Conservation (phyloP, 2,329 filamentous ascomycete genomes). For the Neospermospora avenae region DNA sequence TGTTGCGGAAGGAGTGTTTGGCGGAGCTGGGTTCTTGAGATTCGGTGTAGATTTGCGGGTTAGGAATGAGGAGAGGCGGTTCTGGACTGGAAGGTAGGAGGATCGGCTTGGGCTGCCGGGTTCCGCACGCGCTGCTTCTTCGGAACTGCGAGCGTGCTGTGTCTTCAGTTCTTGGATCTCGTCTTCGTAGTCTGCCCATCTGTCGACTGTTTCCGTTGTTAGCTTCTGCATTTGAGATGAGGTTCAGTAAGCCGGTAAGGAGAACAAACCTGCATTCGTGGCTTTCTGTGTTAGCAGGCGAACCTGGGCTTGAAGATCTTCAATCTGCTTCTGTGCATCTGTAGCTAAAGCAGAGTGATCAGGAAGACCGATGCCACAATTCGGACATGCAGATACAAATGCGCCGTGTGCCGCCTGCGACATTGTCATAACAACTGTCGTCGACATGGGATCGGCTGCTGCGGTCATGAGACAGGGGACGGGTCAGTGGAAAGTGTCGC, state of each 20-base stretch:
- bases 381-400: conserved; percentile 28
- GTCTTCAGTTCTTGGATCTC: conserved; percentile 61
- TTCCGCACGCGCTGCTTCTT: conserved; percentile 23
- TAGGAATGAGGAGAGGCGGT: conserved; percentile 44
- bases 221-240: background rate
- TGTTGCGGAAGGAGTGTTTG: conserved; percentile 29
- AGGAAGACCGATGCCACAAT: conserved; percentile 32
- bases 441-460: conserved; percentile 28
- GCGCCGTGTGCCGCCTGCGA: conserved; percentile 19
- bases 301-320: conserved; percentile 69
- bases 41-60: conserved; percentile 47
- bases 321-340: conserved; percentile 56
- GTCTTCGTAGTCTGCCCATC: conserved; percentile 77
- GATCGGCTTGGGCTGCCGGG: conserved; percentile 22
- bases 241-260: background rate
- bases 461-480: conserved; percentile 10
- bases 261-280: conserved; percentile 53
- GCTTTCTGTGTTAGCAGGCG: conserved; percentile 68
- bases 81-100: conserved; percentile 33
- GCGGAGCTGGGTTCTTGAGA: conserved; percentile 30
- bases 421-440: conserved; percentile 34
- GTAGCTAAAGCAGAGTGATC: conserved; percentile 24
- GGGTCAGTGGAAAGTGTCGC: background rate
- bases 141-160: conserved; percentile 26
- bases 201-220: conserved; percentile 48